Evolutionary conservation across 2,329 filamentous ascomycete genomes (phyloP).

Genomic region (Biscogniauxia mediterranea): DNA sequence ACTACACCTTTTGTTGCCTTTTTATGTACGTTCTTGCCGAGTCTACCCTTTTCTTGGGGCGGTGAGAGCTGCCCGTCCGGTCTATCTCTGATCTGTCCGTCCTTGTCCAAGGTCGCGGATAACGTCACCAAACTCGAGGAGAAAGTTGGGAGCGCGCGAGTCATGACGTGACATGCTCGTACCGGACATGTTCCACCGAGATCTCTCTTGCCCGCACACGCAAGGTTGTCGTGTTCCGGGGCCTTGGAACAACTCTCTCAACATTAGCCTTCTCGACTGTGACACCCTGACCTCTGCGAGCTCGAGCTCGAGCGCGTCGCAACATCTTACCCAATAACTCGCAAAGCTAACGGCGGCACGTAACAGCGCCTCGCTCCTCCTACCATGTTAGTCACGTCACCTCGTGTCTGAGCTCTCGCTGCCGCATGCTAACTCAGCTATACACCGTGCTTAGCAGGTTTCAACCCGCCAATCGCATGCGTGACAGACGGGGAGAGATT

Average conservation of each 20-base stretch:
- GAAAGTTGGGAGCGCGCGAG: background rate
- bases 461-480: background rate
- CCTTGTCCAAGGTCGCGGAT: slow-evolving; percentile 14
- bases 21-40: slow-evolving; percentile 1
- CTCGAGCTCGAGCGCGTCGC: slow-evolving; percentile 3
- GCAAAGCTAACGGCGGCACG: slow-evolving; percentile 10
- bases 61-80: background rate
- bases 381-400: background rate
- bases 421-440: background rate
- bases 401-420: background rate
- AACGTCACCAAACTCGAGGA: background rate
- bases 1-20: slow-evolving; percentile 5
- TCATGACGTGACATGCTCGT: background rate
- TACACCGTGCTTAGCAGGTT: background rate
- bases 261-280: background rate
- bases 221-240: slow-evolving; percentile 6
- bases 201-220: background rate
- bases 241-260: slow-evolving; percentile 8
- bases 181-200: background rate
- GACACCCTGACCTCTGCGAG: slow-evolving; percentile 4
- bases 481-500: background rate
- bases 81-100: too few relatives aligned
- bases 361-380: too few relatives aligned
- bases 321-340: slow-evolving; percentile 16
- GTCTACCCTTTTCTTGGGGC: background rate